Conservation (phyloP, 2,329 filamentous ascomycete species). For the Sporothrix sp. region DNA sequence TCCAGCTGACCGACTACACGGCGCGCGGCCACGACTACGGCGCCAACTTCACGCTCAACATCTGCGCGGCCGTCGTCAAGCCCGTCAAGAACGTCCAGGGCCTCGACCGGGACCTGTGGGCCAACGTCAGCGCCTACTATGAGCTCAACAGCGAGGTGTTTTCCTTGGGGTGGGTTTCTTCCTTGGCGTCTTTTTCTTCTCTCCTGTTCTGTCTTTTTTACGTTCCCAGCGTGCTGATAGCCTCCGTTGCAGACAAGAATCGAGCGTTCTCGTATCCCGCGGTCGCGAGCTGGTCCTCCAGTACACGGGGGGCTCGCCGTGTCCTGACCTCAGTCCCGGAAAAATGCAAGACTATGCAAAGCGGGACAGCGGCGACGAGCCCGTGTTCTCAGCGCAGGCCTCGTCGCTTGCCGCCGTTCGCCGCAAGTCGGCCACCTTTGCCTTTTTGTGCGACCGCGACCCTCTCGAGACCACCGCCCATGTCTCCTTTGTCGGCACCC, state of each 20-base stretch:
- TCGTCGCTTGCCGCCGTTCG: constrained; percentile 23
- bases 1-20: constrained; percentile 43
- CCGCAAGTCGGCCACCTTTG: constrained; percentile 76
- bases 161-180: constrained; percentile 46
- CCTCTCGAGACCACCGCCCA: constrained; percentile 56
- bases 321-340: constrained; percentile 37
- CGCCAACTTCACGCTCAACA: constrained; percentile 75
- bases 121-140: constrained; percentile 74
- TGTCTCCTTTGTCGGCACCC: constrained; percentile 77
- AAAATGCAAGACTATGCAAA: constrained; percentile 24
- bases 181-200: not conserved
- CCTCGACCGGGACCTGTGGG: constrained; percentile 51
- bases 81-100: constrained; percentile 53
- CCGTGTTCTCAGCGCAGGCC: not conserved
- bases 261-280: constrained; percentile 44
- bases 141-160: constrained; percentile 54
- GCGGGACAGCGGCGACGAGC: constrained; percentile 21
- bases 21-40: constrained; percentile 67
- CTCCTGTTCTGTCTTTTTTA: not conserved
- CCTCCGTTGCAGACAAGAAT: constrained; percentile 45
- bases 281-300: constrained; percentile 69
- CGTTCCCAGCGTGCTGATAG: too few relatives aligned
- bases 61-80: constrained; percentile 67
- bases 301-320: constrained; percentile 68
- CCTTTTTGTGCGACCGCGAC: constrained; percentile 85